Percentiles rank a stretch among this genome's conserved stretches.
Evolutionary conservation across 345 rosid species (phyloP).

Genomic region (Noccaea bulbosa): DNA sequence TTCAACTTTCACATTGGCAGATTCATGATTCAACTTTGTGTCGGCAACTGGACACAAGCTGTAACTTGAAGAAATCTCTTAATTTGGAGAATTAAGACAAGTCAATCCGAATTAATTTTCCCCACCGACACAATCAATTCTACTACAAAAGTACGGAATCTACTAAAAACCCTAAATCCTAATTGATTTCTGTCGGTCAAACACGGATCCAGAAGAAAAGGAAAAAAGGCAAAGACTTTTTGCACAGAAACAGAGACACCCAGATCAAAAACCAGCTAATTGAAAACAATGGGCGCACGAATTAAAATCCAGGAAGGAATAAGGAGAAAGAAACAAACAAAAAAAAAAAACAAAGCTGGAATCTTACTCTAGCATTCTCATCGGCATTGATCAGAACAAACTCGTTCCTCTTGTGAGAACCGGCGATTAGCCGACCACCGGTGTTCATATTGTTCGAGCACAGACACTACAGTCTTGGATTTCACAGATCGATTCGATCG

Average conservation of each 20-base stretch:
- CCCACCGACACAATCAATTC: constrained; percentile 40
- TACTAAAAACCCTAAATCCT: constrained; percentile 34
- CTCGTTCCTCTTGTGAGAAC: constrained; percentile 97
- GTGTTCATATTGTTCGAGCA: constrained; percentile 67
- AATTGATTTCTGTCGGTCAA: neutral
- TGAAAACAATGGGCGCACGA: neutral
- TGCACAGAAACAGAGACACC: constrained; percentile 33
- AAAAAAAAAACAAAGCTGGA: neutral
- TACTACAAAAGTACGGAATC: neutral
- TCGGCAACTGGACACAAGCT: constrained; percentile 12
- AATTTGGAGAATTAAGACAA: constrained; percentile 15
- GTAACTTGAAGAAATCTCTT: constrained; percentile 1
- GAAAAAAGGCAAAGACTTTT: constrained; percentile 31
- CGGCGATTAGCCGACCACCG: constrained; percentile 92
- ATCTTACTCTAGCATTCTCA: constrained; percentile 79
- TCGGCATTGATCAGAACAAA: constrained; percentile 97
- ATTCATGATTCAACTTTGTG: constrained; percentile 16
- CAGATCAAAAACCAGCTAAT: constrained; percentile 17
- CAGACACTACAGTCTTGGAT: constrained; percentile 21
- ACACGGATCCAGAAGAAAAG: constrained; percentile 48
- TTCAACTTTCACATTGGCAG: constrained; percentile 15
- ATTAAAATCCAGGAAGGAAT: neutral
- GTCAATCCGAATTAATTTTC: neutral
- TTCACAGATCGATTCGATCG: constrained; percentile 34
- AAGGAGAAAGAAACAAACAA: neutral